These are phyloP conservation scores for Alternaria longipes DNA, from an alignment of 2,329 filamentous ascomycete species.

Conservation along the genomic window DNA sequence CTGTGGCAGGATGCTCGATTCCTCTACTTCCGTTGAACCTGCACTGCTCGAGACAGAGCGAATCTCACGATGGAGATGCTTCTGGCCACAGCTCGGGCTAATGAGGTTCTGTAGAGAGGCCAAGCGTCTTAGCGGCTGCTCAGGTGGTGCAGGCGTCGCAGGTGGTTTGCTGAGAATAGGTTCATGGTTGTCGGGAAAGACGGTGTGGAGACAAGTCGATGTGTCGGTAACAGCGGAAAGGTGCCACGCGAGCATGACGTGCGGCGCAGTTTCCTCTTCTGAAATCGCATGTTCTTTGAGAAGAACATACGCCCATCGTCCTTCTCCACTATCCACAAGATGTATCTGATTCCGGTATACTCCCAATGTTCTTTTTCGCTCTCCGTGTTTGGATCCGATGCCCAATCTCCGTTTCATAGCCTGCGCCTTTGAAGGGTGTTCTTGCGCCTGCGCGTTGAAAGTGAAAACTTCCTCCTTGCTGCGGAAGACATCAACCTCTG, in stretches of 20 bases:
- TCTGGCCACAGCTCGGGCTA: background rate
- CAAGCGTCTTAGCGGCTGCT: constrained; percentile 12
- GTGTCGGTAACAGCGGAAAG: constrained; percentile 16
- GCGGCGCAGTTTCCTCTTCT: constrained; percentile 3
- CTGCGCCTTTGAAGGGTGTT: background rate
- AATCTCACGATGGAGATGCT: constrained; percentile 11
- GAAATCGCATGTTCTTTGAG: constrained; percentile 9
- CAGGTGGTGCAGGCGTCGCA: background rate
- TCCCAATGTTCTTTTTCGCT: background rate
- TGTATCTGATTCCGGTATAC: constrained; percentile 6
- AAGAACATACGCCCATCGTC: constrained; percentile 28
- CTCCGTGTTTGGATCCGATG: background rate
- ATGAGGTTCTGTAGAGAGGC: constrained; percentile 20
- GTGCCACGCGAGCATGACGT: constrained; percentile 27
- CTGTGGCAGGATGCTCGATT: background rate
- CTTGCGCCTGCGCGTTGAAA: background rate
- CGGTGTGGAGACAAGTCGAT: constrained; percentile 21
- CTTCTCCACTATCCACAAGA: constrained; percentile 19
- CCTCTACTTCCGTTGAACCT: constrained; percentile 7
- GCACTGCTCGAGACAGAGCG: constrained; percentile 12
- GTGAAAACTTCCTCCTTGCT: background rate
- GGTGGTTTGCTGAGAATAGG: background rate
- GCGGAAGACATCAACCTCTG: constrained; percentile 35
- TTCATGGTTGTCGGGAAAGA: constrained; percentile 10
- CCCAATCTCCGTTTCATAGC: background rate